A percentile compares a stretch with the other conserved stretches of the same genome.
phyloP scores from a whole-genome alignment of 495 filamentous ascomycete species.

The Aspergillus affinis region DNA sequence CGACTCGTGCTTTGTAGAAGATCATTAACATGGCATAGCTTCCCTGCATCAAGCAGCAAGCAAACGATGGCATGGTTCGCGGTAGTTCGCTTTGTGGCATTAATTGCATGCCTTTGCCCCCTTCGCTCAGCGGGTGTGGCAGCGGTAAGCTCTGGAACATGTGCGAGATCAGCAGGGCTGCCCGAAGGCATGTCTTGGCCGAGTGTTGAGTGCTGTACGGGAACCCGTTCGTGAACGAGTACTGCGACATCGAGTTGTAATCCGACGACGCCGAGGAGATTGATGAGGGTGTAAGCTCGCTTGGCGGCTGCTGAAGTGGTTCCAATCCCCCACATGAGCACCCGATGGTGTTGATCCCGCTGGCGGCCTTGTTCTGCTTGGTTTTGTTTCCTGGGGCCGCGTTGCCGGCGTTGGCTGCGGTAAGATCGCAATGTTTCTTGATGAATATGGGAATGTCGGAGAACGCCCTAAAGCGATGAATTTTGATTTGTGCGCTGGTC shows the following conservation, averaged over 20 bases:
- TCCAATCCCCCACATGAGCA: constrained; percentile 38
- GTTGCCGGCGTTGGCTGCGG: constrained; percentile 33
- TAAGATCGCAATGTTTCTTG: constrained; percentile 58
- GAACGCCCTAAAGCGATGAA: constrained; percentile 60
- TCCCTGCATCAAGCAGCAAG: constrained; percentile 63
- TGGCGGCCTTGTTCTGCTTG: constrained; percentile 24
- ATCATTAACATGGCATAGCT: constrained; percentile 62
- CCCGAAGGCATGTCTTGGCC: constrained; percentile 52
- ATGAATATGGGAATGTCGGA: constrained; percentile 60
- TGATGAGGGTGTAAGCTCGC: constrained; percentile 39
- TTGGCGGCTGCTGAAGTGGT: constrained; percentile 34
- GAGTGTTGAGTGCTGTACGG: constrained; percentile 56
- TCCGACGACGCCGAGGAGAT: constrained; percentile 38
- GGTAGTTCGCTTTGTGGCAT: constrained; percentile 34
- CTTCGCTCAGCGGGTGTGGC: constrained; percentile 40
- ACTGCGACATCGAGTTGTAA: constrained; percentile 33
- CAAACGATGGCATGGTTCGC: constrained; percentile 60
- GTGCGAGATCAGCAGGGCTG: constrained; percentile 50
- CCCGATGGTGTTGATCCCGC: constrained; percentile 32
- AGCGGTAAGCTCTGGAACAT: constrained; percentile 52
- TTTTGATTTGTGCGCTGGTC: constrained; percentile 58
- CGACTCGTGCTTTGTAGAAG: constrained; percentile 48
- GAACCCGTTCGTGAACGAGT: constrained; percentile 37
- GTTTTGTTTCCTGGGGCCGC: constrained; percentile 23
- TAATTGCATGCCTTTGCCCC: constrained; percentile 19